A percentile compares a stretch with the other conserved stretches of the same genome.
Conservation (phyloP, 306 rosid species). For the Cicer cuneatum region DNA sequence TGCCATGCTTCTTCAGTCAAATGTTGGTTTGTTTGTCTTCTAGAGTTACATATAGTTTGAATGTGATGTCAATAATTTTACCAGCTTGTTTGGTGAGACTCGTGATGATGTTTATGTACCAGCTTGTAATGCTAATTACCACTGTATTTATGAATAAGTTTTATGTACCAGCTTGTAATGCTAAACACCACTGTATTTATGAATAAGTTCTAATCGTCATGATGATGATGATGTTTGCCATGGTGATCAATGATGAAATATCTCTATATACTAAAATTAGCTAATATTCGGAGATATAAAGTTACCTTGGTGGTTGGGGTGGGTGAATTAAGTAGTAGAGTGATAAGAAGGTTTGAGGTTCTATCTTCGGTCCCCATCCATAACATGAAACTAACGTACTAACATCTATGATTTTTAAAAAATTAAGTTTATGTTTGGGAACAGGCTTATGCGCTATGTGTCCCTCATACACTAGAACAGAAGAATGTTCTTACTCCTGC, state of each 20-base stretch:
- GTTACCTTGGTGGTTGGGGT: too few species aligned
- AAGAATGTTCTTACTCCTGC: background rate
- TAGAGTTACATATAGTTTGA: constrained; percentile 15
- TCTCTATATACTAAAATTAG: background rate
- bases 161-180: too few species aligned
- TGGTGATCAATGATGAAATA: background rate
- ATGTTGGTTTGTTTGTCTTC: constrained; percentile 28
- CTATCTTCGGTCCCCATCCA: too few species aligned
- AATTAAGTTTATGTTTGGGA: background rate
- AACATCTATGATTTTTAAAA: too few species aligned
- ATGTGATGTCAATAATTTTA: constrained; percentile 12
- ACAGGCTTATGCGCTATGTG: background rate
- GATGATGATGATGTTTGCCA: background rate
- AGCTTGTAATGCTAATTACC: background rate
- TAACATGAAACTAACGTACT: too few species aligned
- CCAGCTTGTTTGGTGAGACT: constrained; percentile 15
- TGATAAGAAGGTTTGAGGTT: too few species aligned
- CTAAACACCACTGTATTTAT: background rate
- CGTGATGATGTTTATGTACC: constrained; percentile 11
- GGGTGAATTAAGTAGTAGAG: too few species aligned
- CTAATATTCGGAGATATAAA: background rate
- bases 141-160: background rate
- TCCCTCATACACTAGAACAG: background rate
- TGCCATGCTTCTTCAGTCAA: constrained; percentile 34
- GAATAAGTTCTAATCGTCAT: background rate